phyloP scores from a whole-genome alignment of 257 asterid species.

The Solanum neorickii region DNA sequence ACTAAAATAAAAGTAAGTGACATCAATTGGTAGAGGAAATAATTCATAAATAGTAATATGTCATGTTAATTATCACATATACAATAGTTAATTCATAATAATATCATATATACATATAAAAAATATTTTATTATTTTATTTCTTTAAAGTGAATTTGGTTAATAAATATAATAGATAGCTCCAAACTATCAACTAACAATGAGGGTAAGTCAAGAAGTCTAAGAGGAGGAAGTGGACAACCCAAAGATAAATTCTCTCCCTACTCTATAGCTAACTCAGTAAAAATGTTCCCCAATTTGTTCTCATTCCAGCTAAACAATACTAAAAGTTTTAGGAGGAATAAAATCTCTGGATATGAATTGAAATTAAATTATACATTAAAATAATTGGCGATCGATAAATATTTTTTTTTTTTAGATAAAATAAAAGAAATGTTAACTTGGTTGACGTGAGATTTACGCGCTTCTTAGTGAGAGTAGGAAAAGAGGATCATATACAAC shows the following conservation, averaged over 20 bases:
- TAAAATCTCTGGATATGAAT: no score
- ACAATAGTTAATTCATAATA: no score
- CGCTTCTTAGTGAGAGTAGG: neutral
- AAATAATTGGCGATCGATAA: fast-evolving
- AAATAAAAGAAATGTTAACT: neutral
- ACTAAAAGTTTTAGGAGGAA: no score
- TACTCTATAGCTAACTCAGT: neutral
- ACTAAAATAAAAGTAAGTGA: no score
- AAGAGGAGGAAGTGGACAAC: neutral
- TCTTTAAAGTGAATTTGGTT: neutral
- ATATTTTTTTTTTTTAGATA: no score
- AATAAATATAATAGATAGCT: neutral
- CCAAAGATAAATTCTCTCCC: neutral
- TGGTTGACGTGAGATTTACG: neutral
- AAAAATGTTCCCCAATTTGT: neutral
- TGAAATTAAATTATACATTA: no score
- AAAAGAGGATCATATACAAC: neutral
- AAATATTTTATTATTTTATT: no score
- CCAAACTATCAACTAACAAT: neutral
- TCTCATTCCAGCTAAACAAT: neutral
- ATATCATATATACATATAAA: no score
- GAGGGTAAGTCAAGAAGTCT: neutral
- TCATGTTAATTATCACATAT: no score
- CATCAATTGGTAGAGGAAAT: no score
- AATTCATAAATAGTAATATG: no score